Conservation (phyloP, 2,329 filamentous ascomycete species). For the Arthroderma uncinatum region DNA sequence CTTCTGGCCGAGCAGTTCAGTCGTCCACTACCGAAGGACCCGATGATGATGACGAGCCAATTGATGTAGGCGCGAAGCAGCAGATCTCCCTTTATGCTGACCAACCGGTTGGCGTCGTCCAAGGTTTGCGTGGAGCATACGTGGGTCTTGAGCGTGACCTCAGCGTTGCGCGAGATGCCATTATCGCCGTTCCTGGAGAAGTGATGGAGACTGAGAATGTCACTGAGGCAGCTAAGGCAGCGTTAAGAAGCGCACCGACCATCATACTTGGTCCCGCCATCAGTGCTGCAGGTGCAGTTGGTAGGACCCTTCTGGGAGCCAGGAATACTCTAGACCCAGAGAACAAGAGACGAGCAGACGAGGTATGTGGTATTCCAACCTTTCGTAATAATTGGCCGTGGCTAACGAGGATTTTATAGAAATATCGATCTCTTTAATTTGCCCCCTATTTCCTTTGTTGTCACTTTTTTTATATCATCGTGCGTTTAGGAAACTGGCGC, state of each 20-base stretch:
- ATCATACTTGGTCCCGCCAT: slow-evolving; percentile 85
- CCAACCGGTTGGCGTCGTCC: slow-evolving; percentile 78
- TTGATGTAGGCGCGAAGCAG: slow-evolving; percentile 54
- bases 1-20: slow-evolving; percentile 19
- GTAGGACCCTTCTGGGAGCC: slow-evolving; percentile 80
- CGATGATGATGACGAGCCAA: slow-evolving; percentile 50
- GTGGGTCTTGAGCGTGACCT: slow-evolving; percentile 74
- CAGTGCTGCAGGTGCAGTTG: slow-evolving; percentile 77
- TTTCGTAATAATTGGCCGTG: background rate
- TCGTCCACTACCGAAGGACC: slow-evolving; percentile 36
- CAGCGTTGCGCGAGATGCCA: slow-evolving; percentile 74
- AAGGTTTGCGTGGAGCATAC: slow-evolving; percentile 75
- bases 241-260: slow-evolving; percentile 75
- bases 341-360: slow-evolving; percentile 69
- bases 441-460: slow-evolving; percentile 1
- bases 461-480: background rate
- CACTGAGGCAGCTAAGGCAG: slow-evolving; percentile 64
- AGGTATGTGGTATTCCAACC: slow-evolving; percentile 53
- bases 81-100: slow-evolving; percentile 87
- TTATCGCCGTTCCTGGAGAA: slow-evolving; percentile 88
- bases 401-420: slow-evolving; percentile 21
- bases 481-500: background rate
- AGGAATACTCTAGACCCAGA: slow-evolving; percentile 81
- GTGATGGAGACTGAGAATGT: slow-evolving; percentile 78
- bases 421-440: slow-evolving; percentile 34